These are phyloP conservation scores for Fusarium sp. DNA, from an alignment of 2,329 filamentous ascomycete genomes.

Conservation along the genomic window DNA sequence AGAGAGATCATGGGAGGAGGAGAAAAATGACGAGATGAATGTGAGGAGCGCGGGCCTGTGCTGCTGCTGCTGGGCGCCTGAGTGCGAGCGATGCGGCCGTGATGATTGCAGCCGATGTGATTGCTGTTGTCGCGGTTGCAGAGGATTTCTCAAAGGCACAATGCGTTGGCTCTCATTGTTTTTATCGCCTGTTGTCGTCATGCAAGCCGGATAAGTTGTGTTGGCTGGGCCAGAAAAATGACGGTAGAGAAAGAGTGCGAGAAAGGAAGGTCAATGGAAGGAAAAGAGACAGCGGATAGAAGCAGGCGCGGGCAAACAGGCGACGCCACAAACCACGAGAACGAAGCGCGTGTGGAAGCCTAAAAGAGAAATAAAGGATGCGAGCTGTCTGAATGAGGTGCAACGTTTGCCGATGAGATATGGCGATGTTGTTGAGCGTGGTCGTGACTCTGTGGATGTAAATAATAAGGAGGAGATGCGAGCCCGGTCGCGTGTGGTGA, in stretches of 20 bases:
- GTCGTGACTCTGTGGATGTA: constrained; percentile 30
- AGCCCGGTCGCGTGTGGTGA: constrained; percentile 39
- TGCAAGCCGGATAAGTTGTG: constrained; percentile 24
- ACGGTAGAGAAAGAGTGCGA: constrained; percentile 14
- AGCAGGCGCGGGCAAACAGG: constrained; percentile 23
- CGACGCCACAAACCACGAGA: constrained; percentile 32
- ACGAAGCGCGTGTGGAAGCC: background rate
- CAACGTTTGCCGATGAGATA: constrained; percentile 18
- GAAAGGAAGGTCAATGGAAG: constrained; percentile 17
- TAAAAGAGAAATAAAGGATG: constrained; percentile 8
- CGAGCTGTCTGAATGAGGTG: background rate
- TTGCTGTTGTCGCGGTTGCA: constrained; percentile 17
- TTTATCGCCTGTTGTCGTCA: constrained; percentile 29
- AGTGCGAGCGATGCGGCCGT: constrained; percentile 5
- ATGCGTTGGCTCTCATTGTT: constrained; percentile 38
- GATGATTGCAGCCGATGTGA: constrained; percentile 3
- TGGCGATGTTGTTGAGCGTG: constrained; percentile 11
- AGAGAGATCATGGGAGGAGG: constrained; percentile 49
- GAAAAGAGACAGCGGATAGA: constrained; percentile 23
- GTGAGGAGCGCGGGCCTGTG: constrained; percentile 19
- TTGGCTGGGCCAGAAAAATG: constrained; percentile 23
- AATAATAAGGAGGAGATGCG: constrained; percentile 42
- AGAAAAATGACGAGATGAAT: constrained; percentile 20
- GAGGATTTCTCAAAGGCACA: constrained; percentile 38
- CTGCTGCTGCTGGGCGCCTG: background rate